These are phyloP conservation scores for Nyctanthes arbortristis DNA, from an alignment of 257 asterid genomes.

Conservation along the genomic window DNA sequence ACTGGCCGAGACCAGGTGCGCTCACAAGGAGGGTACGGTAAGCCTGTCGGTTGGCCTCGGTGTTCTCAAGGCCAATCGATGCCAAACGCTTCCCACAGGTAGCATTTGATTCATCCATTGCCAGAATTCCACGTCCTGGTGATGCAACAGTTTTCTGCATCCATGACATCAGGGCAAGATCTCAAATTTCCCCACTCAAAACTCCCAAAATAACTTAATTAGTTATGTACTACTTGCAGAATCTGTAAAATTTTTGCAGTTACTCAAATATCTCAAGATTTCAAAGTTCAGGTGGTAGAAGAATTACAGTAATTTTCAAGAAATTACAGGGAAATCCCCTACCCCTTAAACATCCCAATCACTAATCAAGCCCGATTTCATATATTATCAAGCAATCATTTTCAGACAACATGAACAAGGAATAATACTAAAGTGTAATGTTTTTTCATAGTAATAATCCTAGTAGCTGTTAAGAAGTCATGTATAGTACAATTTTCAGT, in stretches of 20 bases:
- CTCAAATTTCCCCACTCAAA: background rate
- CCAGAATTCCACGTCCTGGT: slow-evolving; percentile 31
- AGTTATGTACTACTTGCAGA: no score
- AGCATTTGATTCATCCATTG: slow-evolving; percentile 45
- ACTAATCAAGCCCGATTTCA: no score
- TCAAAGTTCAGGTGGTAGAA: background rate
- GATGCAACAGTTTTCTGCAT: slow-evolving; percentile 30
- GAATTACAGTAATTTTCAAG: no score
- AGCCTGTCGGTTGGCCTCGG: slow-evolving; percentile 55
- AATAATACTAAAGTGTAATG: background rate
- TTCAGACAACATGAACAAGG: background rate
- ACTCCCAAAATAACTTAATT: background rate
- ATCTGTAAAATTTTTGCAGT: no score
- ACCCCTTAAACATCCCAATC: background rate
- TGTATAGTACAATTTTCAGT: no score
- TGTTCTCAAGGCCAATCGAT: slow-evolving; percentile 60
- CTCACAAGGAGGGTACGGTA: slow-evolving; percentile 24
- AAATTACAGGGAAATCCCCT: no score
- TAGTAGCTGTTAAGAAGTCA: background rate
- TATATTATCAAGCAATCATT: no score
- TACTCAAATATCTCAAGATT: background rate
- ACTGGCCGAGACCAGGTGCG: slow-evolving; percentile 21
- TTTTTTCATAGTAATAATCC: background rate
- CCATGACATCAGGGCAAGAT: background rate
- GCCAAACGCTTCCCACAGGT: slow-evolving; percentile 62